These are phyloP conservation scores for Westerdykella sp. DNA, from an alignment of 2,329 filamentous ascomycete species.

Conservation along the genomic window DNA sequence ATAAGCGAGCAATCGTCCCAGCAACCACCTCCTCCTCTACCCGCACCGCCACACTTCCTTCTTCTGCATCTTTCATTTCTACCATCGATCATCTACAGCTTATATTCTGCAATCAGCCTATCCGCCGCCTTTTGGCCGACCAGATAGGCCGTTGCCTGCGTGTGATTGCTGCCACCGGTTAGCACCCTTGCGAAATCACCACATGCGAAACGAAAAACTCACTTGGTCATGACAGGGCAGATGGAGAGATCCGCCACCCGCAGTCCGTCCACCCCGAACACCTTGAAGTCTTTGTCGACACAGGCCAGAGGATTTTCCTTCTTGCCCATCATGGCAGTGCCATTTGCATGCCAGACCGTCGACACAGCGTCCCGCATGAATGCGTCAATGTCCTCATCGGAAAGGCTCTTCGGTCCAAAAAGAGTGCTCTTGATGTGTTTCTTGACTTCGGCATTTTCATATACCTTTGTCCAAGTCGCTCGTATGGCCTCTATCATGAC, in stretches of 20 bases:
- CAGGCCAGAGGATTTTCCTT: constrained; percentile 29
- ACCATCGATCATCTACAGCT: constrained; percentile 5
- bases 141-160: constrained; percentile 31
- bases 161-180: constrained; percentile 22
- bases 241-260: constrained; percentile 37
- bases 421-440: constrained; percentile 45
- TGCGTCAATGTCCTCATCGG: constrained; percentile 46
- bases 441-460: constrained; percentile 45
- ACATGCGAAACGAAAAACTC: constrained; percentile 36
- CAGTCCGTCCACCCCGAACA: constrained; percentile 34
- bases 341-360: constrained; percentile 36
- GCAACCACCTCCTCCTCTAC: background rate
- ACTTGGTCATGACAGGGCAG: constrained; percentile 34
- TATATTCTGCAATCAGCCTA: constrained; percentile 26
- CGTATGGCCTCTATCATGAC: constrained; percentile 27
- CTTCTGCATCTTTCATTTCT: too few relatives aligned
- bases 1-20: background rate
- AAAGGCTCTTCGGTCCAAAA: constrained; percentile 40
- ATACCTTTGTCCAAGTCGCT: constrained; percentile 38
- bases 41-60: background rate
- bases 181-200: constrained; percentile 38
- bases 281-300: constrained; percentile 34
- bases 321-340: constrained; percentile 36
- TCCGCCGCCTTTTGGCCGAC: constrained; percentile 32
- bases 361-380: constrained; percentile 23